phyloP scores from a whole-genome alignment of 345 rosid genomes.

The Abelmoschus esculentus region DNA sequence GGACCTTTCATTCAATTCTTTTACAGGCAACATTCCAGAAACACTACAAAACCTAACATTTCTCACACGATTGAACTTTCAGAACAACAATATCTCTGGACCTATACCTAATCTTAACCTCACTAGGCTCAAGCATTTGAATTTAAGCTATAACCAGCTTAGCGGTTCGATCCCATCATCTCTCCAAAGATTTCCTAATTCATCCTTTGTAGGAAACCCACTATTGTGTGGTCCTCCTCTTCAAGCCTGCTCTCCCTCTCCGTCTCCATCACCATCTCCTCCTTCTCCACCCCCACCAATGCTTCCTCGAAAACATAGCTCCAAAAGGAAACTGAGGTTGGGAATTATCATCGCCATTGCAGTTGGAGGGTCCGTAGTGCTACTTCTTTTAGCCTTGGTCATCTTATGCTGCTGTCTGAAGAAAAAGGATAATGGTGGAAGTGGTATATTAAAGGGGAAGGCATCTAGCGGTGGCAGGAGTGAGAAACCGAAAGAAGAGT shows the following conservation, averaged over 20 bases:
- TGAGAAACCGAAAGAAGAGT: constrained; percentile 70
- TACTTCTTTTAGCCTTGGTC: constrained; percentile 37
- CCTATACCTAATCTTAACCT: constrained; percentile 40
- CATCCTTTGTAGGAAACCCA: constrained; percentile 66
- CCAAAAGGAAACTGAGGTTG: constrained; percentile 41
- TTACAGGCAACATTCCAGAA: constrained; percentile 47
- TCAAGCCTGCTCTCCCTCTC: constrained; percentile 36
- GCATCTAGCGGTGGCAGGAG: constrained; percentile 34
- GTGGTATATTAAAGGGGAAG: constrained; percentile 44
- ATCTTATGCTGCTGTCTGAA: constrained; percentile 53
- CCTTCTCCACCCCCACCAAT: constrained; percentile 32
- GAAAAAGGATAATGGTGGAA: constrained; percentile 45
- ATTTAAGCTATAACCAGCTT: constrained; percentile 66
- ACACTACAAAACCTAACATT: constrained; percentile 39
- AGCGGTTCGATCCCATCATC: constrained; percentile 59
- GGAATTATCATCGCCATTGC: constrained; percentile 59
- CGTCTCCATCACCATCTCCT: constrained; percentile 39
- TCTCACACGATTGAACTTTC: constrained; percentile 47
- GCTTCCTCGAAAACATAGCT: constrained; percentile 33
- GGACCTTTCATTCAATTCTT: constrained; percentile 61
- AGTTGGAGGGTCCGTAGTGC: constrained; percentile 46
- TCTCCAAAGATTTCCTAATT: constrained; percentile 56
- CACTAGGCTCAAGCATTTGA: constrained; percentile 42
- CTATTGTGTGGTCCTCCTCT: constrained; percentile 61
- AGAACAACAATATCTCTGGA: constrained; percentile 55